Evolutionary conservation across 2,329 filamentous ascomycete genomes (phyloP).

Genomic region (Aspergillus pseudonomiae): DNA sequence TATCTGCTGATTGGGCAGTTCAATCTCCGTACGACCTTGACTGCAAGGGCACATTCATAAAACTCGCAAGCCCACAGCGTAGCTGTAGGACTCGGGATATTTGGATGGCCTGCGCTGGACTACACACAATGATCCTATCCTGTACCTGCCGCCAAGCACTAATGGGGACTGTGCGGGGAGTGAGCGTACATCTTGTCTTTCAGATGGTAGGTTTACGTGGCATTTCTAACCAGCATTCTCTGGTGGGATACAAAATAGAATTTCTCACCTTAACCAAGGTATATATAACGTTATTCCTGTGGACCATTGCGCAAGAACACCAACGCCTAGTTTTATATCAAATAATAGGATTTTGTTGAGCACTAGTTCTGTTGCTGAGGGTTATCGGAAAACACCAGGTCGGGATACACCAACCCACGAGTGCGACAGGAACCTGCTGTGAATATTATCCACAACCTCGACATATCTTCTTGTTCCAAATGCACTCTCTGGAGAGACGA

Average conservation of each 20-base stretch:
- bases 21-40: neutral
- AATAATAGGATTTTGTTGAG: too few relatives aligned
- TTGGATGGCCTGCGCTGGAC: neutral
- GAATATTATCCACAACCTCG: neutral
- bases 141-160: neutral
- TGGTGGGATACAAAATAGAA: neutral
- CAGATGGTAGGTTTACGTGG: neutral
- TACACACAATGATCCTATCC: neutral
- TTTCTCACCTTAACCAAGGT: neutral
- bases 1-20: neutral
- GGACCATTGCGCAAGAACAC: neutral
- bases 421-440: too few relatives aligned
- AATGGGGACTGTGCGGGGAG: neutral
- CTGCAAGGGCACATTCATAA: conserved; percentile 1
- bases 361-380: neutral
- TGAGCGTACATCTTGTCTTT: neutral
- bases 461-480: neutral
- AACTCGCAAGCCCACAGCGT: neutral
- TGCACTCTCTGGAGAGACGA: neutral
- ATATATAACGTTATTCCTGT: neutral
- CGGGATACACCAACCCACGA: neutral
- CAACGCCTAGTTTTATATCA: neutral
- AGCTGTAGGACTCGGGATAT: neutral
- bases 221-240: neutral
- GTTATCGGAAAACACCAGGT: too few relatives aligned